Percentiles rank a stretch among this genome's conserved stretches.
Evolutionary conservation across 345 rosid species (phyloP).

Genomic region (Pistacia atlantica): DNA sequence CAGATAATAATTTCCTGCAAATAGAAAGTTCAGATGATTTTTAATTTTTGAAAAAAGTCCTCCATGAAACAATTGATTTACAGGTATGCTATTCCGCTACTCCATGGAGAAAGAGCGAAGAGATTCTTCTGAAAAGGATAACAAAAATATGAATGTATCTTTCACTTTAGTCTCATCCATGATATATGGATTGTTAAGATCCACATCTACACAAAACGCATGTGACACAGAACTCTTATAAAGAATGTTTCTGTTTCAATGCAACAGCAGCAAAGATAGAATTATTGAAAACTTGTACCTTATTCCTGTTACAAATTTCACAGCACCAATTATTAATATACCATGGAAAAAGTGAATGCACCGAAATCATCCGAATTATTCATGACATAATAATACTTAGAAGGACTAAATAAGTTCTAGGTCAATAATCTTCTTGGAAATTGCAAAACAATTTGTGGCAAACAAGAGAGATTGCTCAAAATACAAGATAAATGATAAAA

Average conservation of each 20-base stretch:
- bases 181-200: neutral
- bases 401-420: neutral
- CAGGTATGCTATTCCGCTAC: neutral
- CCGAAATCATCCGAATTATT: conserved; percentile 4
- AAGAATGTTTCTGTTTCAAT: neutral
- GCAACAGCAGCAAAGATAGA: neutral
- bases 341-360: conserved; percentile 1
- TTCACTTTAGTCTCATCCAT: conserved; percentile 7
- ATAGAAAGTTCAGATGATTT: conserved; percentile 12
- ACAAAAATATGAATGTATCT: neutral
- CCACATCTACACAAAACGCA: conserved; percentile 4
- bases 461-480: neutral
- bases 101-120: neutral
- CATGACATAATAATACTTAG: neutral
- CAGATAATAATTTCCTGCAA: conserved; percentile 76
- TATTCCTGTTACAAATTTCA: neutral
- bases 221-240: neutral
- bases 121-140: neutral
- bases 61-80: conserved; percentile 5
- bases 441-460: neutral
- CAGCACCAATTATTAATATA: neutral
- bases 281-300: neutral
- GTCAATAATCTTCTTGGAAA: conserved; percentile 14
- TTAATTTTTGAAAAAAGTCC: conserved; percentile 2
- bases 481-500: neutral